Conservation (phyloP, 306 rosid genomes). For the Prunus padus region DNA sequence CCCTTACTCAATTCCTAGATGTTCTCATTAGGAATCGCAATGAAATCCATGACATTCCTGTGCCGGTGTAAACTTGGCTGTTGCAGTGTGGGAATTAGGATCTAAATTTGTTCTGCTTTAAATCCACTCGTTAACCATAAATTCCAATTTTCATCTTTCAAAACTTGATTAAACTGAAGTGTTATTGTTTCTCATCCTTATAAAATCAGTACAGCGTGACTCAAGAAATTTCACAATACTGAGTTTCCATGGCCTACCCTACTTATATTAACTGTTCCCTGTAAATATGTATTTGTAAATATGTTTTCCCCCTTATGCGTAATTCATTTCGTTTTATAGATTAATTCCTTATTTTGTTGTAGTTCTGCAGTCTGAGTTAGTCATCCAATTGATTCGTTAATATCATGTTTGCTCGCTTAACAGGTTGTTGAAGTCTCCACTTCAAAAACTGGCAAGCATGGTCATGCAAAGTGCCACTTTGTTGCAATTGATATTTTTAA, state of each 20-base stretch:
- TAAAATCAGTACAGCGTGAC: neutral
- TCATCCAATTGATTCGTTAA: neutral
- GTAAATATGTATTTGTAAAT: too few species aligned
- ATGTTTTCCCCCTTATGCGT: too few species aligned
- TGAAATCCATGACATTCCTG: neutral
- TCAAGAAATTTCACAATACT: neutral
- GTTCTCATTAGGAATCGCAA: neutral
- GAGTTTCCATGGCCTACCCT: neutral
- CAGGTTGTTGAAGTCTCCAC: conserved; percentile 73
- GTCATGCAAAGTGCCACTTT: conserved; percentile 79
- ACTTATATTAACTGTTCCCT: neutral
- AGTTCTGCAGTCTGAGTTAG: too few species aligned
- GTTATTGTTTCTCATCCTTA: neutral
- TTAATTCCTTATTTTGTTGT: too few species aligned
- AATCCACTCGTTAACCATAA: neutral
- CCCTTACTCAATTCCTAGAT: neutral
- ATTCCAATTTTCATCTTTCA: neutral
- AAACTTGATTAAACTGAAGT: neutral
- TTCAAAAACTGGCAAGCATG: conserved; percentile 73
- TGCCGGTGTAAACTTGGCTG: neutral
- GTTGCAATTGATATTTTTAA: conserved; percentile 69
- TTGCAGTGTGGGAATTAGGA: neutral
- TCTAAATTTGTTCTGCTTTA: neutral
- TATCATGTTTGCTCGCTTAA: neutral
- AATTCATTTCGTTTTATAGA: too few species aligned